Conservation (phyloP, 768 basidiomycete genomes). For the Kwoniella dendrophila region DNA sequence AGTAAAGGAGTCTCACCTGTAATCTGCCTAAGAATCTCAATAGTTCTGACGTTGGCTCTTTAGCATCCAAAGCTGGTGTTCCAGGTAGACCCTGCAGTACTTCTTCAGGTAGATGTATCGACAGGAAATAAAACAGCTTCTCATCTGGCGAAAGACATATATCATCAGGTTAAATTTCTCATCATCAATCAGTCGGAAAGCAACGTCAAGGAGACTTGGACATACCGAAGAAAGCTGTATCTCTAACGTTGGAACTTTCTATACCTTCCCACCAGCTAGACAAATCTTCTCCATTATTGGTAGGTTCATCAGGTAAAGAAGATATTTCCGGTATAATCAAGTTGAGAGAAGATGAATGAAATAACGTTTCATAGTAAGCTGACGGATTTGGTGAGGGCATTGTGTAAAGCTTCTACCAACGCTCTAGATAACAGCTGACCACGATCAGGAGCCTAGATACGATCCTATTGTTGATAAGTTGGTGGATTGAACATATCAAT, state of each 20-base stretch:
- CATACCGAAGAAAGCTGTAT: slow-evolving; percentile 42
- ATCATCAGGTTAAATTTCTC: not conserved
- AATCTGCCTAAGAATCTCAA: slow-evolving; percentile 24
- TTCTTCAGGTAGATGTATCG: slow-evolving; percentile 28
- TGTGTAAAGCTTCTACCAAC: not conserved
- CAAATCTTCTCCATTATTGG: slow-evolving; percentile 4
- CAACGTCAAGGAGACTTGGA: too few relatives aligned
- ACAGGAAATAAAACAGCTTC: slow-evolving; percentile 40
- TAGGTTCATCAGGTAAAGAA: slow-evolving; percentile 8
- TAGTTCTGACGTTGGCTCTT: slow-evolving; percentile 29
- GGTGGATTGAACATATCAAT: too few relatives aligned
- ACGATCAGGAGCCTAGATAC: too few relatives aligned
- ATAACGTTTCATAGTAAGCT: slow-evolving; percentile 30
- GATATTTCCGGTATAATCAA: slow-evolving; percentile 33
- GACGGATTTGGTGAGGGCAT: slow-evolving; percentile 8
- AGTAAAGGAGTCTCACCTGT: slow-evolving; percentile 20
- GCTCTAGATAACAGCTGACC: too few relatives aligned
- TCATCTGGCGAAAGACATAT: slow-evolving; percentile 30
- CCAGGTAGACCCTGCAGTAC: slow-evolving; percentile 2
- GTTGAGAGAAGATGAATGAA: slow-evolving; percentile 35
- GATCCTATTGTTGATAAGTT: too few relatives aligned
- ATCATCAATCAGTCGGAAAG: not conserved
- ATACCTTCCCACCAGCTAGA: slow-evolving; percentile 32
- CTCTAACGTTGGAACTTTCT: slow-evolving; percentile 18
- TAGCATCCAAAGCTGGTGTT: slow-evolving; percentile 16